phyloP scores from a whole-genome alignment of 768 basidiomycete species.

The Astraeus odoratus region DNA sequence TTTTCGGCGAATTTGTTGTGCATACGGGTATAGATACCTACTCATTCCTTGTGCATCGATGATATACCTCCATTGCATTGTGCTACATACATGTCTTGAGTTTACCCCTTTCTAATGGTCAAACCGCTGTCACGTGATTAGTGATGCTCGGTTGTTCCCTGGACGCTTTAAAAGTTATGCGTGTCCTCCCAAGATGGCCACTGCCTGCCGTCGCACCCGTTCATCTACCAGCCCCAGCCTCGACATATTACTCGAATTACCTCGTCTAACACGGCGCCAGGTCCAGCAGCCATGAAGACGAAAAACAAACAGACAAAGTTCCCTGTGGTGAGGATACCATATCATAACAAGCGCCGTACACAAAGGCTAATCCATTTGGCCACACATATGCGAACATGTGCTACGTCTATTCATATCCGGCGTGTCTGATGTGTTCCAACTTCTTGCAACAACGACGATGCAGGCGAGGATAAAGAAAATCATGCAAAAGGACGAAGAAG shows the following conservation, averaged over 20 bases:
- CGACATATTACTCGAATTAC: not conserved
- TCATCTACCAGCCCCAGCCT: not conserved
- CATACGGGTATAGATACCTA: not conserved
- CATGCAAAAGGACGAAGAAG: conserved; percentile 99
- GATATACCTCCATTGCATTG: no score
- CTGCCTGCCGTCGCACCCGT: not conserved
- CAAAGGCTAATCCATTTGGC: not conserved
- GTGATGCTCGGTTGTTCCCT: not conserved
- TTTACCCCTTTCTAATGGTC: no score
- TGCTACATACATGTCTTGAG: no score
- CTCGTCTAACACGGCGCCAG: not conserved
- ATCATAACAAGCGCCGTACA: not conserved
- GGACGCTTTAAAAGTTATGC: not conserved
- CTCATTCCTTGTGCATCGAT: no score
- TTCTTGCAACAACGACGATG: not conserved
- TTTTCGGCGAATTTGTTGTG: not conserved
- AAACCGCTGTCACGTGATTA: conserved; percentile 1
- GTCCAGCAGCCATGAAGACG: conserved; percentile 57
- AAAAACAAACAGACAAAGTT: conserved; percentile 91
- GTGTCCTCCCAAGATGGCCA: not conserved
- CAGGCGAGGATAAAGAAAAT: conserved; percentile 98
- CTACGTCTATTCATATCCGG: not conserved
- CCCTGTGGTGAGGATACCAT: conserved; percentile 60
- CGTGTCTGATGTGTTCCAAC: not conserved
- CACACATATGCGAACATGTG: not conserved